Base-by-base conservation (phyloP, 108 stramenopile genomes). In the Conticribra guillardii region DNA sequence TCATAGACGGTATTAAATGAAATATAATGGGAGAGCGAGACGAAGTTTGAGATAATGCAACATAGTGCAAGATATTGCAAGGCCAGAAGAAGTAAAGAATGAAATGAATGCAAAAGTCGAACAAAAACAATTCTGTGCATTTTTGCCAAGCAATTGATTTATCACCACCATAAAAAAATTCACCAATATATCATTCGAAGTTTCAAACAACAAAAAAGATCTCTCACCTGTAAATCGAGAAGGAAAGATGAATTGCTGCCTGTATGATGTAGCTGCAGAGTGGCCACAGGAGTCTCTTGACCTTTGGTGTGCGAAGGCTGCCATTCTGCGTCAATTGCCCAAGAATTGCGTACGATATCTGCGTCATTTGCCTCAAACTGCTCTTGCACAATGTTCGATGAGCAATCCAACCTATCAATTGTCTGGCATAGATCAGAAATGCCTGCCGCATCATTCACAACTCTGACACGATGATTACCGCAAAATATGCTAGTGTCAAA, bases 251-350 rank as follows among this genome's bases (percentile, higher is more conserved):
- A 14, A 16, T 29, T 61, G 8, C 60, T 37, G 1, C 66, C 44
- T 31, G 71, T 73, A 41, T 41, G 37, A 41, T 41, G 37, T 23
- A 82, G 66, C 30, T 82, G 82, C 29, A 82, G 65, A 14, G 72
- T 73, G 24, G 76, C 52, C 0, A 82, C 82, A 11, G 82, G 82
- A 50, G 47, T 67, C 4, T 73, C 60, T 26, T 54, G 28, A 15
- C 81, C 81, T 61, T 26, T 17, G 49, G 24, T 23, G 24, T 16
- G 48, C 8, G 71, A 66, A 31, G 82, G 82, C 62, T 60, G 34
- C 82, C 82, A 82, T 73, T 82, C 82, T 47, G 76, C 72, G 53
- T 82, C 82, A 0, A 82, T 17, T 3, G 76, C 82, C 82, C 82
- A 82, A 18, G 62, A 29, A n/a, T 34, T 63, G 4, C 14, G 14